Evolutionary conservation across 306 rosid genomes (phyloP).

Genomic region (Prinsepia uniflora): DNA sequence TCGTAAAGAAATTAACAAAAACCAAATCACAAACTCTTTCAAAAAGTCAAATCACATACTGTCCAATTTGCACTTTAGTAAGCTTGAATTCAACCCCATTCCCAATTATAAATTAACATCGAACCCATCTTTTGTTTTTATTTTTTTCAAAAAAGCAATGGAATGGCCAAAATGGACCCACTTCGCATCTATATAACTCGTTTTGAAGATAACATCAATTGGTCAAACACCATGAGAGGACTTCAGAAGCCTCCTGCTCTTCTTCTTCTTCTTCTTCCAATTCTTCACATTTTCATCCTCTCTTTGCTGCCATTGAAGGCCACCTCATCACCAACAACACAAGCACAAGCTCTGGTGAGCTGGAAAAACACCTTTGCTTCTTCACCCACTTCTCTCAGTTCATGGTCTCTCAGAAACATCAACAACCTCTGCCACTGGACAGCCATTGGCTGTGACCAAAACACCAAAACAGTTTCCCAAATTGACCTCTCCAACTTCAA

Average conservation of each 20-base stretch:
- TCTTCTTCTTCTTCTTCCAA: conserved; percentile 9
- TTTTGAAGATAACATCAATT: background rate
- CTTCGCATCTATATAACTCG: background rate
- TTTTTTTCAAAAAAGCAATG: too few relatives aligned
- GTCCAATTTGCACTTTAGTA: background rate
- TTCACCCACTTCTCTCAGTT: conserved; percentile 32
- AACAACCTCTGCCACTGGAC: conserved; percentile 60
- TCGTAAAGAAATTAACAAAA: too few relatives aligned
- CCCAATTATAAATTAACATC: background rate
- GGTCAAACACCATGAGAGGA: conserved; percentile 11
- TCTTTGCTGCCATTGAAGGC: conserved; percentile 35
- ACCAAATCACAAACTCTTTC: background rate
- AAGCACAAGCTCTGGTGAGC: conserved; percentile 58
- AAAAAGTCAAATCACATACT: background rate
- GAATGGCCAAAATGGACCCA: background rate
- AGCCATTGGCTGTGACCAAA: conserved; percentile 40
- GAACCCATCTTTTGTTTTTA: background rate
- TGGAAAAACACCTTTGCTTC: conserved; percentile 54
- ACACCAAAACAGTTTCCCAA: conserved; percentile 28
- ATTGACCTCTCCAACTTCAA: conserved; percentile 42
- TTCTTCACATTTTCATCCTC: conserved; percentile 25
- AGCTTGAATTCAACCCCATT: background rate
- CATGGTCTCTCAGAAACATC: conserved; percentile 54
- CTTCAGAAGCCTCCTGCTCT: conserved; percentile 5
- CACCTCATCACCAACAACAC: conserved; percentile 44